Base-by-base conservation (phyloP, 2,329 filamentous ascomycete species). In the Calonectria montana region DNA sequence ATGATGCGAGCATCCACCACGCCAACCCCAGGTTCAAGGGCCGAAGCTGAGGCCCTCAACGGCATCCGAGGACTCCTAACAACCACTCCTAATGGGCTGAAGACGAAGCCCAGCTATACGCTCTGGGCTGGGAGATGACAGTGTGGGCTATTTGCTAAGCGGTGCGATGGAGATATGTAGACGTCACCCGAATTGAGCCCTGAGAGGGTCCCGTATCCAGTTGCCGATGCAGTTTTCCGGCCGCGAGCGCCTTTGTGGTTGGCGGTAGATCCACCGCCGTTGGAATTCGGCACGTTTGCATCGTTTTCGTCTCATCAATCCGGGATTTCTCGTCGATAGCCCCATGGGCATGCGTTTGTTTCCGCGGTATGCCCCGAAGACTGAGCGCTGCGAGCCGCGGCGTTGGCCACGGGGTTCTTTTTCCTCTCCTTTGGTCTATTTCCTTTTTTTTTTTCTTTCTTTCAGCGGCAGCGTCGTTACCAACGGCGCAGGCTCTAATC, bases 351-450 rank as follows among this genome's bases (percentile, higher is more conserved):
- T 50, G 68, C 62, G n/a, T 18, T 27, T 43, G 23, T 29, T 31
- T 25, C 27, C 62, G 65, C 71, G 73, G 71, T 65, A 65, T 73
- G 66, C 71, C 62, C 71, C 68, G 71, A 73, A 16, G 37, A 43
- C 27, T 45, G 43, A 48, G 15, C 31, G 15, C 31, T 35, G 31
- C 31, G 10, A 35, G 48, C 35, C 29, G 62, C 59, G 62, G 68
- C 31, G 39, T 8, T 43, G 31, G 64, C 37, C 31, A n/a, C 53
- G 18, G 29, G 15, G n/a, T 43, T 43, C n/a, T 23, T 10, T n/a
- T 10, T 45, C 21, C n/a, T 47, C 21, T 23, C 21, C 10, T 47
- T 47, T 21, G 21, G 12, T 47, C 21, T 21, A 10, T 12, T 47
- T 43, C 13, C 41, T 43, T 23, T 47, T 35, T 12, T 35, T 9